These are phyloP conservation scores for Linum usitatissimum DNA, from an alignment of 345 rosid species.

Conservation along the genomic window DNA sequence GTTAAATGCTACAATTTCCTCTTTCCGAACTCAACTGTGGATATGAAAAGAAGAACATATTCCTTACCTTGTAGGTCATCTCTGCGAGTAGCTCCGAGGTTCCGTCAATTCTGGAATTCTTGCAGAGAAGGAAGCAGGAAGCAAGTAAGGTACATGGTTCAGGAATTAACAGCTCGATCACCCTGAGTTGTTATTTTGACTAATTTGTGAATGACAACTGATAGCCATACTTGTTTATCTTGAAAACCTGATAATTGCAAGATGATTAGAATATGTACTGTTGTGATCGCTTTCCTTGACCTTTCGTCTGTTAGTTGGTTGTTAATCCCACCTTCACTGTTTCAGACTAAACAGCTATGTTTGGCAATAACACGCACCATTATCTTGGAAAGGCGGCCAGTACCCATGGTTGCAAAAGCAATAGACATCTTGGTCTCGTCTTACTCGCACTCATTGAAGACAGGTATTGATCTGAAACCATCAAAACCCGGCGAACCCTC, in stretches of 20 bases:
- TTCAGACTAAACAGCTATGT: conserved; percentile 86
- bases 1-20: not conserved
- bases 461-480: conserved; percentile 55
- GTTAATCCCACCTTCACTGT: conserved; percentile 5
- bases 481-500: conserved; percentile 39
- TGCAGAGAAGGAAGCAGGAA: conserved; percentile 87
- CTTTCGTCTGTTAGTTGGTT: not conserved
- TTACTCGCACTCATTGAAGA: conserved; percentile 55
- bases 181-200: not conserved
- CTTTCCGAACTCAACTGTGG: not conserved
- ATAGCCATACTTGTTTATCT: not conserved
- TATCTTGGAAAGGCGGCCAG: conserved; percentile 85
- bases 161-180: not conserved
- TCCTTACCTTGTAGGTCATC: conserved; percentile 58
- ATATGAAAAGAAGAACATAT: conserved; percentile 8
- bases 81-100: conserved; percentile 92
- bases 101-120: conserved; percentile 70
- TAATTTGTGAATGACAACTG: not conserved
- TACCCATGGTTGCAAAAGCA: conserved; percentile 61
- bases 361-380: conserved; percentile 55
- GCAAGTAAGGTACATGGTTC: conserved; percentile 58
- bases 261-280: not conserved
- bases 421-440: conserved; percentile 69
- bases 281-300: not conserved
- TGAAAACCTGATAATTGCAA: not conserved